Conservation (phyloP, 495 filamentous ascomycete genomes). For the Astrothelium macrocarpum region DNA sequence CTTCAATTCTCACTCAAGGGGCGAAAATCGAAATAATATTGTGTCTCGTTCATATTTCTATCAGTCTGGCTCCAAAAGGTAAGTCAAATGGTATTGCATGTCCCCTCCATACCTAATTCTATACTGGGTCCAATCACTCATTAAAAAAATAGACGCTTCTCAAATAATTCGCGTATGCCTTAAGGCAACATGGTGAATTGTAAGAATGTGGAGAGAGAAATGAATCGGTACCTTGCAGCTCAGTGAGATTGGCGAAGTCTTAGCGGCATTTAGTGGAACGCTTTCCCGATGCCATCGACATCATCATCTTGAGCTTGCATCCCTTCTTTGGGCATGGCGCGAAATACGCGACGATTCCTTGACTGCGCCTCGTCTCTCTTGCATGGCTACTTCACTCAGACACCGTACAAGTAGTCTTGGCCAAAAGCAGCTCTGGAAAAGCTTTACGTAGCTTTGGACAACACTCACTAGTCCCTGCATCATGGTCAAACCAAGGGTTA, state of each 20-base stretch:
- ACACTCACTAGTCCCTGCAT: background rate
- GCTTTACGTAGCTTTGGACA: background rate
- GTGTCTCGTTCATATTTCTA: too few relatives aligned
- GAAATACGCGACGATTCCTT: background rate
- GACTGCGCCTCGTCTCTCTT: background rate
- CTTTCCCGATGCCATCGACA: background rate
- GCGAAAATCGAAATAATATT: too few relatives aligned
- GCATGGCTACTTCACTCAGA: background rate
- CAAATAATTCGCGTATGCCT: too few relatives aligned
- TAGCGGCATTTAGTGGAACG: background rate
- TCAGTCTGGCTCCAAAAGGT: too few relatives aligned
- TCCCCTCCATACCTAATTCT: too few relatives aligned
- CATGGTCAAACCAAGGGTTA: conserved; percentile 40
- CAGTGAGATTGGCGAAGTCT: background rate
- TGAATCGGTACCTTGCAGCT: background rate
- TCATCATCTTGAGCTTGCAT: background rate
- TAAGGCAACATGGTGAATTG: too few relatives aligned
- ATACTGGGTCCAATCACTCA: too few relatives aligned
- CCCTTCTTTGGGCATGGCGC: background rate
- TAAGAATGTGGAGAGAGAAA: too few relatives aligned
- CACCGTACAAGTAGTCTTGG: background rate
- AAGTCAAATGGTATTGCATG: too few relatives aligned
- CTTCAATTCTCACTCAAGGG: too few relatives aligned
- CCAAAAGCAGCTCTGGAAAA: too few relatives aligned
- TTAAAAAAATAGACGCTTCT: too few relatives aligned